These are phyloP conservation scores for Physcomitrellopsis africana DNA, from an alignment of 225 moss, liverwort and hornwort species.

Conservation along the genomic window DNA sequence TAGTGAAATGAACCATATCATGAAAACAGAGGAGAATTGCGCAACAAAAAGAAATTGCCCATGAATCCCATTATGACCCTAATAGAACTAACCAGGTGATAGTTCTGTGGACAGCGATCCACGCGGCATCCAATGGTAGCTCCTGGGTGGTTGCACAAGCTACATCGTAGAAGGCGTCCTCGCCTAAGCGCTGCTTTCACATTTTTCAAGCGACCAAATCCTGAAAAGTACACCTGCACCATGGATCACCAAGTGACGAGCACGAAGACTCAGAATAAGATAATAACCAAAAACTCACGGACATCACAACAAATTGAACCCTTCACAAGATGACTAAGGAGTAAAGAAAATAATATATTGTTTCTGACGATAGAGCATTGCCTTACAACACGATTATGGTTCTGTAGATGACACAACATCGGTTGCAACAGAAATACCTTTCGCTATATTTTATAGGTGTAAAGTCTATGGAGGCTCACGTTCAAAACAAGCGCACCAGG, in stretches of 20 bases:
- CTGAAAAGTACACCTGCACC: conserved; percentile 79
- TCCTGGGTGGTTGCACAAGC: conserved; percentile 76
- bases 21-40: conserved; percentile 17
- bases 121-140: conserved; percentile 89
- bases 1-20: conserved; percentile 4
- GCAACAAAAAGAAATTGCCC: conserved; percentile 20
- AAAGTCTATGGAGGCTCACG: background rate
- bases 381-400: background rate
- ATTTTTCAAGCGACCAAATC: conserved; percentile 80
- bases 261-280: conserved; percentile 21
- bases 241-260: conserved; percentile 24
- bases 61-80: conserved; percentile 1
- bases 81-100: conserved; percentile 67
- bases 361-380: background rate
- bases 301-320: background rate
- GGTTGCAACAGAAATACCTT: background rate
- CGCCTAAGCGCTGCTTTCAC: conserved; percentile 84
- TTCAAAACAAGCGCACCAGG: background rate
- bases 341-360: background rate
- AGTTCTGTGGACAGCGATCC: conserved; percentile 82
- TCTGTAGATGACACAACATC: background rate
- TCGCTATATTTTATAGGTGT: background rate
- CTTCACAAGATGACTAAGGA: background rate
- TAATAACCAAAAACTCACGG: background rate
- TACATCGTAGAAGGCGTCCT: conserved; percentile 75